These are phyloP conservation scores for Tolypocladium cylindrosporum DNA, from an alignment of 2,329 filamentous ascomycete genomes.

Conservation along the genomic window DNA sequence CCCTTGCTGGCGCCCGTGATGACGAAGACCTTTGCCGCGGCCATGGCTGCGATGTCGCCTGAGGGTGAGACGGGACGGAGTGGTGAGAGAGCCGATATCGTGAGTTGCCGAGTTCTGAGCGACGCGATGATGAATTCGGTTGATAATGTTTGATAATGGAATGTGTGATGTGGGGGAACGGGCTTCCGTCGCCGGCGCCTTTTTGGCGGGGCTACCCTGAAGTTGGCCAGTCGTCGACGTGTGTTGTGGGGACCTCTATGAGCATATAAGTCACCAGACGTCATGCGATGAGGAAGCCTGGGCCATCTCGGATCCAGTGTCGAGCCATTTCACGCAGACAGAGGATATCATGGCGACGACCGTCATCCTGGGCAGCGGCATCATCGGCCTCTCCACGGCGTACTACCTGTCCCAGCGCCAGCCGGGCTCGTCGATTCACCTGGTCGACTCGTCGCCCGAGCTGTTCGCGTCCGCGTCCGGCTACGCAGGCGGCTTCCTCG, in stretches of 20 bases:
- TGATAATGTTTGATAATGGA: neutral
- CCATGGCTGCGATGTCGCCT: neutral
- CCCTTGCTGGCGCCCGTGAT: conserved; percentile 57
- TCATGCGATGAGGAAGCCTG: neutral
- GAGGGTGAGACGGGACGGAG: neutral
- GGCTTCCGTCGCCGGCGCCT: neutral
- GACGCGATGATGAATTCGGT: neutral
- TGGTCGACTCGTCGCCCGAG: conserved; percentile 35
- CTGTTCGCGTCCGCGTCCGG: conserved; percentile 68
- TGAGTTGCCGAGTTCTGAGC: neutral
- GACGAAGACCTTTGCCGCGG: conserved; percentile 42
- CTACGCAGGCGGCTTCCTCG: conserved; percentile 64
- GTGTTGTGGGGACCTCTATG: neutral
- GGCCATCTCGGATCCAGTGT: neutral
- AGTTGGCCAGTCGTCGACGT: neutral
- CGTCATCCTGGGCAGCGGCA: conserved; percentile 59
- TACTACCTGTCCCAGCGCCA: conserved; percentile 55
- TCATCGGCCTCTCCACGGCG: conserved; percentile 61
- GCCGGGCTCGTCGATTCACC: conserved; percentile 30
- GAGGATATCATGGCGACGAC: conserved; percentile 34
- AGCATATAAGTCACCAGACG: neutral
- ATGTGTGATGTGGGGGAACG: neutral
- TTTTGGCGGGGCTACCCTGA: neutral
- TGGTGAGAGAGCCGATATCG: neutral
- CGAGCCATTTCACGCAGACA: neutral